Conservation (phyloP, 345 rosid genomes). For the Lenwebbia sp. region DNA sequence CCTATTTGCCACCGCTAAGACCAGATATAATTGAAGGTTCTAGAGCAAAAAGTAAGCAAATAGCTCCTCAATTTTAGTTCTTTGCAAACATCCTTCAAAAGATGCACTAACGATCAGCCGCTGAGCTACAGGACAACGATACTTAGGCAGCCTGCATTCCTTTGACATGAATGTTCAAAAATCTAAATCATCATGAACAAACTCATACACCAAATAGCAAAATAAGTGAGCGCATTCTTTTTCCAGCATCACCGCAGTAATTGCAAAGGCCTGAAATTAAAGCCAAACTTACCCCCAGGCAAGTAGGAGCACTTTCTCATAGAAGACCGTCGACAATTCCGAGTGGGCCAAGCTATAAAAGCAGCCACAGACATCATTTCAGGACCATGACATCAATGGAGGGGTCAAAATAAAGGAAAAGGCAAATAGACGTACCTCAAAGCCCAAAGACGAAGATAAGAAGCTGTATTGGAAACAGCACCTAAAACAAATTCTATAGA, state of each 20-base stretch:
- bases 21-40: background rate
- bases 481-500: conserved; percentile 94
- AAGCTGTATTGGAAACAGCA: conserved; percentile 93
- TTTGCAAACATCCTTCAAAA: background rate
- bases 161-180: background rate
- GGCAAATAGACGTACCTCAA: conserved; percentile 44
- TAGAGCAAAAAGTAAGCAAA: background rate
- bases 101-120: background rate
- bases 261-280: background rate
- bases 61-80: background rate
- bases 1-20: background rate
- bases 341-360: conserved; percentile 87
- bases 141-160: background rate
- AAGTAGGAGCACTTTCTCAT: conserved; percentile 89
- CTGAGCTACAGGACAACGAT: background rate
- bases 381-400: background rate
- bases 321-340: conserved; percentile 86
- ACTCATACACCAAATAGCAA: background rate
- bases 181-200: background rate
- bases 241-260: background rate
- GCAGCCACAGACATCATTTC: background rate
- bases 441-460: conserved; percentile 99
- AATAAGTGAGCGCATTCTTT: background rate
- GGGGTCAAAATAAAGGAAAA: background rate
- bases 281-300: conserved; percentile 77